A percentile compares a stretch with the other conserved stretches of the same genome.
Conservation (phyloP, 805 yeast species). For the Yarrowia osloensis region DNA sequence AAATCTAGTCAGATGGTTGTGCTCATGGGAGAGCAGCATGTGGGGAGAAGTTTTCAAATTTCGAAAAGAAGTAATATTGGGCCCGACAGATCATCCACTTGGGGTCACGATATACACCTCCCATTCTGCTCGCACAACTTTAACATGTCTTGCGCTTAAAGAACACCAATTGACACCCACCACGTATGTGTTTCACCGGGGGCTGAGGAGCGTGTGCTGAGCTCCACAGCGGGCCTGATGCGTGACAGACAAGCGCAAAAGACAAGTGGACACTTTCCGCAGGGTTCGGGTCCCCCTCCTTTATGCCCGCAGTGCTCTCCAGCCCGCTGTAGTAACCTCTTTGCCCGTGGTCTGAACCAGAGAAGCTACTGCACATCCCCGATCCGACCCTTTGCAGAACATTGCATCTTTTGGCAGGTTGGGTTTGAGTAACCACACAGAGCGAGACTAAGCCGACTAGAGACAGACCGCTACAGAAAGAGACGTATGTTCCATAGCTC, state of each 20-base stretch:
- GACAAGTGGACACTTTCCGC: not conserved
- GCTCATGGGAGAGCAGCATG: not conserved
- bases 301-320: not conserved
- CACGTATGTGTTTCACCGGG: not conserved
- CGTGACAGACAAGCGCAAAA: too few relatives aligned
- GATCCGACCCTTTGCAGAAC: conserved; percentile 28
- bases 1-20: not conserved
- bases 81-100: not conserved
- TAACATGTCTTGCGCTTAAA: conserved; percentile 27
- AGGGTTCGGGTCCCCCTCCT: not conserved
- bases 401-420: conserved; percentile 20
- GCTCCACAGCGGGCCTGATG: not conserved
- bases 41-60: not conserved
- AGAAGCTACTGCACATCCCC: conserved; percentile 25
- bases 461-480: not conserved
- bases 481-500: not conserved
- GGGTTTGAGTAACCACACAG: conserved; percentile 9
- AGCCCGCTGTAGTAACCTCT: not conserved
- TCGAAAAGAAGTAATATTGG: not conserved
- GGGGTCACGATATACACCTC: not conserved
- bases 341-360: not conserved
- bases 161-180: conserved; percentile 12
- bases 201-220: not conserved
- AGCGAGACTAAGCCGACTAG: not conserved
- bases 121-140: conserved; percentile 17